These are phyloP conservation scores for Diaporthe destruens DNA, from an alignment of 2,329 filamentous ascomycete genomes.

Conservation along the genomic window DNA sequence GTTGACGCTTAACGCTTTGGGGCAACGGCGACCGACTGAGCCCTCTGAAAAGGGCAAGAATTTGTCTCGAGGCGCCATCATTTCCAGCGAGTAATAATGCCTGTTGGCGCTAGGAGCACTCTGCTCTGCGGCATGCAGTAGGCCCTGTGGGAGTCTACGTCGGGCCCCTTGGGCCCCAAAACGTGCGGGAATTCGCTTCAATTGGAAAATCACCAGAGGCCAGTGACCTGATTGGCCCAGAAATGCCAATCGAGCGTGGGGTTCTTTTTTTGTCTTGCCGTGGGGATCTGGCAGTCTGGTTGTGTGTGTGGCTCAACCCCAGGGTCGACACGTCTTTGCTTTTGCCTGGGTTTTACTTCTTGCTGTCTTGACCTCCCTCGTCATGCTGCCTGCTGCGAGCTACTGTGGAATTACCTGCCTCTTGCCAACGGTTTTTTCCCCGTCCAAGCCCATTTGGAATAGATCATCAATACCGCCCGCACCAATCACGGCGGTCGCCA, in stretches of 20 bases:
- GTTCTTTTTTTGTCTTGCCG: slow-evolving; percentile 28
- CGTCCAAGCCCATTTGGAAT: slow-evolving; percentile 15
- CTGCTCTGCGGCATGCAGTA: background rate
- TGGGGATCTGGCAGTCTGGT: no score
- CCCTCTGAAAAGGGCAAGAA: slow-evolving; percentile 35
- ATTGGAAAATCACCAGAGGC: slow-evolving; percentile 43
- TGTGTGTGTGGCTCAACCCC: slow-evolving; percentile 31
- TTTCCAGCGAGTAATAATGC: slow-evolving; percentile 42
- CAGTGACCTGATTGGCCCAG: slow-evolving; percentile 52
- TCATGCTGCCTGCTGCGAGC: slow-evolving; percentile 8
- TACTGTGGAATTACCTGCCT: no score
- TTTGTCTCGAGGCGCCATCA: slow-evolving; percentile 15
- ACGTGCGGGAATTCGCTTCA: slow-evolving; percentile 39
- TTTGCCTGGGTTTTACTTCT: slow-evolving; percentile 6
- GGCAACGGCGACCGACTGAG: slow-evolving; percentile 4
- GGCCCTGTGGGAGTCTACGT: slow-evolving; percentile 14
- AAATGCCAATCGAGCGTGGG: slow-evolving; percentile 47
- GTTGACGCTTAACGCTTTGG: slow-evolving; percentile 26
- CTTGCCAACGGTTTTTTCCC: slow-evolving; percentile 23
- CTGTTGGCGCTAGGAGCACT: slow-evolving; percentile 39
- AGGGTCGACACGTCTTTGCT: slow-evolving; percentile 27
- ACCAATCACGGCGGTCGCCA: slow-evolving; percentile 14
- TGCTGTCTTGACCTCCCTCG: slow-evolving; percentile 8
- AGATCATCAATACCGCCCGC: slow-evolving; percentile 4
- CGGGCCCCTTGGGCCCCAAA: slow-evolving; percentile 24